Conservation (phyloP, 2,329 filamentous ascomycete genomes). For the Fonsecaea pugnacius region DNA sequence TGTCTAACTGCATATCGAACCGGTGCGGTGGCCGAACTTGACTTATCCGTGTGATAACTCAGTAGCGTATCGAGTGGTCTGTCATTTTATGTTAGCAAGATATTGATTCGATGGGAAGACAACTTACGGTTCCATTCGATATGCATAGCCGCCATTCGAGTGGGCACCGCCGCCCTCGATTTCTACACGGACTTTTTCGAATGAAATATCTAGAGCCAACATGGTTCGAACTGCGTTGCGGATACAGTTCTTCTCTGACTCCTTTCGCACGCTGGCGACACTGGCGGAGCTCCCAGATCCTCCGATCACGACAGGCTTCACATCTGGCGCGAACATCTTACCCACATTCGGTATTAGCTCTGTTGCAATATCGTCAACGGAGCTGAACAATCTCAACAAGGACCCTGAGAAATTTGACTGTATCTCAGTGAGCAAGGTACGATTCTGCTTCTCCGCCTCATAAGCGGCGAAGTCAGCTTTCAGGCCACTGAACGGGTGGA, state of each 20-base stretch:
- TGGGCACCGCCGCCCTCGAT: conserved; percentile 58
- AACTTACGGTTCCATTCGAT: conserved; percentile 90
- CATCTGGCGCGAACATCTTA: conserved; percentile 81
- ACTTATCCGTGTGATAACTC: conserved; percentile 69
- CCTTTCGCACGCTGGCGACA: conserved; percentile 84
- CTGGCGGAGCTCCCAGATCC: conserved; percentile 67
- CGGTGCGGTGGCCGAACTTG: conserved; percentile 62
- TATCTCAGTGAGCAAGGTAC: conserved; percentile 71
- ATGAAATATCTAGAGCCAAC: conserved; percentile 76
- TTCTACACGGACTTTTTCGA: conserved; percentile 81
- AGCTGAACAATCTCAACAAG: conserved; percentile 77
- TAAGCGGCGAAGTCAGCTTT: conserved; percentile 79
- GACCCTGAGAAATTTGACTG: conserved; percentile 73
- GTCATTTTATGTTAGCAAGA: conserved; percentile 10
- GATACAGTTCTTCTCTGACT: conserved; percentile 80
- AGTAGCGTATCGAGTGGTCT: conserved; percentile 76
- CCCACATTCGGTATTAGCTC: conserved; percentile 80
- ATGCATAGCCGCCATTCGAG: conserved; percentile 70
- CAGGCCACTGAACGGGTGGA: conserved; percentile 77
- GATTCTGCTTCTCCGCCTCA: conserved; percentile 80
- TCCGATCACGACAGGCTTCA: conserved; percentile 87
- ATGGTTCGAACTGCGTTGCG: conserved; percentile 78
- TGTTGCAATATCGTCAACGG: conserved; percentile 73
- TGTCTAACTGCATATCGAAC: conserved; percentile 92
- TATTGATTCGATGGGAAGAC: not conserved